Base-by-base conservation (phyloP, 192 early-diverging fungal genomes). In the Geranomyces michiganensis region DNA sequence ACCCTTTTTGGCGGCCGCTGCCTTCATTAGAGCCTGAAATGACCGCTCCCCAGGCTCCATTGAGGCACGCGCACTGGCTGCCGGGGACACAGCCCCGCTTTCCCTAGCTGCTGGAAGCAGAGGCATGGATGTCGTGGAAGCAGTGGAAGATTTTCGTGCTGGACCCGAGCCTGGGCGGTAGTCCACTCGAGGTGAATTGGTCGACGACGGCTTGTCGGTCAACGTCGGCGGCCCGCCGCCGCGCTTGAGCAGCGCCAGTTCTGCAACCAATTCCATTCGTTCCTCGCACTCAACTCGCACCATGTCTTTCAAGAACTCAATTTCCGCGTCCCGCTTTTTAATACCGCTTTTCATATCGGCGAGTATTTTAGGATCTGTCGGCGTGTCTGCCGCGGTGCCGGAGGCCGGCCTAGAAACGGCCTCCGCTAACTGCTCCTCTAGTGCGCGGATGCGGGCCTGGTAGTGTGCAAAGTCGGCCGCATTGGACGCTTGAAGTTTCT, bases 241-340 rank as follows among this genome's bases (percentile, higher is more conserved):
- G 27, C 70, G 60, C 26, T 65, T 49, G 1, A 72, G 19, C 27
- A 64, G 59, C 6, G 49, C 77, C 15, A 85, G 71, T 60, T 56
- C 67, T 13, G 79, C 78, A 1, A 85, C 68, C n/a, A 85, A 47
- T 33, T 64, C 78, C 84, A 85, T 85, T 15, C 84, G 44, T 64
- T 85, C 84, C 59, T 85, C 84, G 61, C 84, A 85, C 60, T 85
- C 84, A 5, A 85, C 44, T 46, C 81, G 68, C 13, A 85, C 76
- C 32, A 79, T 85, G 22, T 85, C 79, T 65, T 82, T 82, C 29
- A 85, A 55, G 46, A 85, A 85, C 24, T 49, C 69, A 59, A 85
- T 85, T 65, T 85, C 84, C 9, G 78, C 78, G 29, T 82, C 78
- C 30, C 68, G 56, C 58, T 76, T 68, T 22, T 67, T 24, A 1